These are phyloP conservation scores for Arachnopeziza araneosa DNA, from an alignment of 2,329 filamentous ascomycete species.

Conservation along the genomic window DNA sequence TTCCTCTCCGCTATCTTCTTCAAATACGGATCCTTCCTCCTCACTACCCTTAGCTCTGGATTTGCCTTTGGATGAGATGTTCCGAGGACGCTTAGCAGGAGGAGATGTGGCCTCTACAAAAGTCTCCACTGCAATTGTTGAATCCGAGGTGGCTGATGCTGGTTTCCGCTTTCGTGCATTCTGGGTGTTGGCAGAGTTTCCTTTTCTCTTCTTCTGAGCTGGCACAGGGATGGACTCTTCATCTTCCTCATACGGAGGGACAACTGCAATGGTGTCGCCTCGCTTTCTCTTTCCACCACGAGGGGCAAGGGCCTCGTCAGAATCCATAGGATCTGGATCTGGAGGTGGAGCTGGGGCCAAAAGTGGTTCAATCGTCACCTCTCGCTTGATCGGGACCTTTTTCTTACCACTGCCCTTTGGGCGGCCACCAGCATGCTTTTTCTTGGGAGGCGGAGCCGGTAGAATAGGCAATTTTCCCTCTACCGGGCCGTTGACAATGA, in stretches of 20 bases:
- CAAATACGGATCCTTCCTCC: slow-evolving; percentile 55
- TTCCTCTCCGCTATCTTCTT: slow-evolving; percentile 23
- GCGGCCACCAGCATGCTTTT: slow-evolving; percentile 18
- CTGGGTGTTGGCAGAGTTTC: neutral
- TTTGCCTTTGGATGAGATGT: slow-evolving; percentile 33
- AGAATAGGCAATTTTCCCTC: slow-evolving; percentile 1
- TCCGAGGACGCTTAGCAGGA: neutral
- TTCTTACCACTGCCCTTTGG: slow-evolving; percentile 8
- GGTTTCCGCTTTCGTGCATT: neutral
- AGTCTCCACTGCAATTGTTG: neutral
- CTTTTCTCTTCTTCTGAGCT: neutral
- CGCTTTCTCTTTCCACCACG: neutral
- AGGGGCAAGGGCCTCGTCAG: neutral
- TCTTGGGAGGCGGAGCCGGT: slow-evolving; percentile 7
- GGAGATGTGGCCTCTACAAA: neutral
- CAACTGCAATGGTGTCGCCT: neutral
- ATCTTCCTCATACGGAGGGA: neutral
- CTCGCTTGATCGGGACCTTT: slow-evolving; percentile 1
- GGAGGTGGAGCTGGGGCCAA: neutral
- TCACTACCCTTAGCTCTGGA: slow-evolving; percentile 56
- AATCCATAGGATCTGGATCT: neutral
- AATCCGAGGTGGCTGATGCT: neutral
- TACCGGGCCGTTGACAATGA: slow-evolving; percentile 18
- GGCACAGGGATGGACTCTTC: neutral
- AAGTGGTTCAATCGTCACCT: neutral